A percentile compares a stretch with the other conserved stretches of the same genome.
These are phyloP conservation scores for Trichoderma koningiopsis DNA, from an alignment of 2,329 filamentous ascomycete species.

Conservation along the genomic window DNA sequence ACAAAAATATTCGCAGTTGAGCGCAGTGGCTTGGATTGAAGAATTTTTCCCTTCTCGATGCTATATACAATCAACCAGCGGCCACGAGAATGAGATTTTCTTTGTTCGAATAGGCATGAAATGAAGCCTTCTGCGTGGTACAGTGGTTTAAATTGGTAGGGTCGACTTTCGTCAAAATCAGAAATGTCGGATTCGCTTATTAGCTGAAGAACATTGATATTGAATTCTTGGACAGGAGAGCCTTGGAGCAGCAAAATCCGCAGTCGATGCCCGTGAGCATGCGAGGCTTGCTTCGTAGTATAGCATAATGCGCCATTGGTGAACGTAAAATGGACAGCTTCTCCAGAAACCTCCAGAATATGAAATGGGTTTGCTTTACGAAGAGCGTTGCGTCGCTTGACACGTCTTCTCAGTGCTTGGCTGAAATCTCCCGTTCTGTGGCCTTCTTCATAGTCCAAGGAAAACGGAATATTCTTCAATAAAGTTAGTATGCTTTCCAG, in stretches of 20 bases:
- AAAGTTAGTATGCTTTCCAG: background rate
- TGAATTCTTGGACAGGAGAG: conserved; percentile 52
- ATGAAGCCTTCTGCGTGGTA: conserved; percentile 60
- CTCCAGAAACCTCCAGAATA: conserved; percentile 56
- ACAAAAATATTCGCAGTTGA: conserved; percentile 64
- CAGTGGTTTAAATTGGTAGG: conserved; percentile 56
- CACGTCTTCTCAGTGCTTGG: conserved; percentile 54
- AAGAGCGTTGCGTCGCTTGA: conserved; percentile 63
- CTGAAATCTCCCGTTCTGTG: conserved; percentile 30
- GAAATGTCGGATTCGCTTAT: conserved; percentile 35
- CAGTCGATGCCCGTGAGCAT: conserved; percentile 45
- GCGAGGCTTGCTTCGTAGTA: conserved; percentile 44
- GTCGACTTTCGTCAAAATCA: conserved; percentile 37
- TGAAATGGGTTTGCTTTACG: conserved; percentile 64
- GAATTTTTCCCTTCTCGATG: conserved; percentile 47
- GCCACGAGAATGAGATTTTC: conserved; percentile 37
- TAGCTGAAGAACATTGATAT: conserved; percentile 54
- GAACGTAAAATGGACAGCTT: conserved; percentile 64
- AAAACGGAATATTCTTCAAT: conserved; percentile 30
- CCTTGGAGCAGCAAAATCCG: conserved; percentile 61
- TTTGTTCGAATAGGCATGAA: conserved; percentile 57
- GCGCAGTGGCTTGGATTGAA: conserved; percentile 46
- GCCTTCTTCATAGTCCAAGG: conserved; percentile 31
- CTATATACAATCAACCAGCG: conserved; percentile 54
- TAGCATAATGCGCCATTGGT: conserved; percentile 67